A percentile compares a stretch with the other conserved stretches of the same genome.
Evolutionary conservation across 2,329 filamentous ascomycete genomes (phyloP).

Genomic region (Talaromyces sp.): DNA sequence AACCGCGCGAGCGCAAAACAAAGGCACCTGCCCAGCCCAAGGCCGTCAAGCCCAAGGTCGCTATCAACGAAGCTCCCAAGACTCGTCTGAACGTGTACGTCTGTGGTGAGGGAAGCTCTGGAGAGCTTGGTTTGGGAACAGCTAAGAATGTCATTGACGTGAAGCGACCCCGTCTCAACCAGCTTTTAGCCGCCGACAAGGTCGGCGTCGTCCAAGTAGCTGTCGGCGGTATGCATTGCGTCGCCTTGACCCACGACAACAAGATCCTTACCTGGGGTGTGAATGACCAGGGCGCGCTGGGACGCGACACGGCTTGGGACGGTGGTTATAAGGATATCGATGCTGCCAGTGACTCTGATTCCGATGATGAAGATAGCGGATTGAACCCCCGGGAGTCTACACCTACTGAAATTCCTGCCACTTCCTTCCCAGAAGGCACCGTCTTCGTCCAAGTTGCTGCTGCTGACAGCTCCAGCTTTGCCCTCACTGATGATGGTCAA

Average conservation of each 20-base stretch:
- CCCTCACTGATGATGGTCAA: constrained; percentile 61
- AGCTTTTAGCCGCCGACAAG: constrained; percentile 57
- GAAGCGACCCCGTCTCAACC: constrained; percentile 72
- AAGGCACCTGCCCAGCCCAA: constrained; percentile 38
- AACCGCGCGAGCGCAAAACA: constrained; percentile 32
- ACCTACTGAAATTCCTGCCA: constrained; percentile 53
- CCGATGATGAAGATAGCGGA: constrained; percentile 57
- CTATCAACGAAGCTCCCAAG: constrained; percentile 66
- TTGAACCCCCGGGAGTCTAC: constrained; percentile 61
- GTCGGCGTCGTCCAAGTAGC: constrained; percentile 74
- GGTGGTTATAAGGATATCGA: constrained; percentile 61
- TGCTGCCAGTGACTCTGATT: constrained; percentile 44
- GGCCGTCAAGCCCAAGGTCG: constrained; percentile 41
- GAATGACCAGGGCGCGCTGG: constrained; percentile 81
- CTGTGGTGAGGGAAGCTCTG: constrained; percentile 77
- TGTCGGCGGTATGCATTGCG: constrained; percentile 79
- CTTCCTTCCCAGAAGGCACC: constrained; percentile 56
- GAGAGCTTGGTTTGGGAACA: constrained; percentile 77
- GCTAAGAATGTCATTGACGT: constrained; percentile 70
- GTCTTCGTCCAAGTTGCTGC: constrained; percentile 61
- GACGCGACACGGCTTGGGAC: constrained; percentile 71
- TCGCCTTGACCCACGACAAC: constrained; percentile 77
- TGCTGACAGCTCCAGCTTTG: constrained; percentile 63
- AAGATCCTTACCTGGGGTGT: constrained; percentile 85
- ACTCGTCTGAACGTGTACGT: constrained; percentile 70